These are phyloP conservation scores for Citrus mangshanensis DNA, from an alignment of 345 rosid genomes.

Conservation along the genomic window DNA sequence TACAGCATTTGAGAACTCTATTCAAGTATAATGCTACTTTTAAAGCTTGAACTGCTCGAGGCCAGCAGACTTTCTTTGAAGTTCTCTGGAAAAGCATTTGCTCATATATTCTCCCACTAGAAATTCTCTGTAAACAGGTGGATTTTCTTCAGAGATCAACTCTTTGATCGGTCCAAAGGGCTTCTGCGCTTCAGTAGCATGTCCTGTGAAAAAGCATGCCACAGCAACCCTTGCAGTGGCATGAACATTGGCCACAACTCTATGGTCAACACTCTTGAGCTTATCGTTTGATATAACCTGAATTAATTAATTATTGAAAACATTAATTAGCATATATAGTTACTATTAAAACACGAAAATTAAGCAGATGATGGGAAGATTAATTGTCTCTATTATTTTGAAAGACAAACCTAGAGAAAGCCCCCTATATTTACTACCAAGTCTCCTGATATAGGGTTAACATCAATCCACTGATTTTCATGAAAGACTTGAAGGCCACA, in stretches of 20 bases:
- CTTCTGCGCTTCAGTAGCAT: background rate
- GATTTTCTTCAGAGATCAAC: constrained; percentile 26
- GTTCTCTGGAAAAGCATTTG: constrained; percentile 10
- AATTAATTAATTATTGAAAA: background rate
- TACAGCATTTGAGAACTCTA: no score
- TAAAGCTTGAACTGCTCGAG: constrained; percentile 11
- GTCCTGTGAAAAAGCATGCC: constrained; percentile 30
- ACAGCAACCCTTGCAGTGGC: constrained; percentile 44
- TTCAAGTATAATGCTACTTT: background rate
- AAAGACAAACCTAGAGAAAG: constrained; percentile 3
- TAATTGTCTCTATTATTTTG: no score
- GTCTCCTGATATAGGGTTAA: constrained; percentile 8
- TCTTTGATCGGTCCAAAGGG: constrained; percentile 27
- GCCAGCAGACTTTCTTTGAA: constrained; percentile 17
- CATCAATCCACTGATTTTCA: constrained; percentile 19
- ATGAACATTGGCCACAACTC: constrained; percentile 32
- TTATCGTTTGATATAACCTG: constrained; percentile 50
- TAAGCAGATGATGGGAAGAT: background rate
- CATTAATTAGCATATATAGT: no score
- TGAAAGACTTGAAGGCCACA: constrained; percentile 20
- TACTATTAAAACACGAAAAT: background rate
- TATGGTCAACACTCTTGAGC: constrained; percentile 46
- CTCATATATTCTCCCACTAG: constrained; percentile 12
- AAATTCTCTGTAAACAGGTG: constrained; percentile 22
- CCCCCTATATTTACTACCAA: constrained; percentile 20